Conservation (phyloP, 2,329 filamentous ascomycete genomes). For the Alternaria sp. region DNA sequence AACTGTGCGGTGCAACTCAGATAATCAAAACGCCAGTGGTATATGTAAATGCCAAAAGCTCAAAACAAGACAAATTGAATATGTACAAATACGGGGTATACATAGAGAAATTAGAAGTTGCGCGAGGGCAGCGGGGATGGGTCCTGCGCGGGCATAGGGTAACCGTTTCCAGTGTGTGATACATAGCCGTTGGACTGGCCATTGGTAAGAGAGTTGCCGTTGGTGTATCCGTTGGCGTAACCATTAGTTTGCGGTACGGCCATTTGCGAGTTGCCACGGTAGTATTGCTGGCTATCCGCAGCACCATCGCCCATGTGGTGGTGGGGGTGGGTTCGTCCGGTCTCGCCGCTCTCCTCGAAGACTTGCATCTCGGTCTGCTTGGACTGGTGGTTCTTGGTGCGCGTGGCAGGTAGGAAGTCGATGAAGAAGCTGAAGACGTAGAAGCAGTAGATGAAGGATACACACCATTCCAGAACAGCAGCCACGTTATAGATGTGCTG, state of each 20-base stretch:
- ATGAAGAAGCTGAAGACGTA: slow-evolving; percentile 87
- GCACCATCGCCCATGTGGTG: slow-evolving; percentile 29
- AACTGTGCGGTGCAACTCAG: not conserved
- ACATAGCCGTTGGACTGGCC: slow-evolving; percentile 11
- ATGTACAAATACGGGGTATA: slow-evolving; percentile 10
- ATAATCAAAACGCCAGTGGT: slow-evolving; percentile 7
- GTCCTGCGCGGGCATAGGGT: slow-evolving; percentile 25
- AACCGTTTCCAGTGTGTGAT: slow-evolving; percentile 19
- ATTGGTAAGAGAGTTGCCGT: slow-evolving; percentile 6
- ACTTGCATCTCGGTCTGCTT: slow-evolving; percentile 46
- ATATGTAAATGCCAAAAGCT: slow-evolving; percentile 9
- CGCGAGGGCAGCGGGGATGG: slow-evolving; percentile 29
- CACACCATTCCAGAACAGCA: slow-evolving; percentile 79
- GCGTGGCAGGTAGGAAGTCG: slow-evolving; percentile 81
- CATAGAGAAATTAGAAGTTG: slow-evolving; percentile 33
- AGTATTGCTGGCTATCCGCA: slow-evolving; percentile 35
- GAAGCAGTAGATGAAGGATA: slow-evolving; percentile 84
- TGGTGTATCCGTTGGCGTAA: slow-evolving; percentile 8
- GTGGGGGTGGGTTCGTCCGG: not conserved
- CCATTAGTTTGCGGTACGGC: slow-evolving; percentile 15
- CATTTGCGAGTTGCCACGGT: slow-evolving; percentile 26
- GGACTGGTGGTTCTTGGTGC: slow-evolving; percentile 59
- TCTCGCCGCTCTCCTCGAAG: slow-evolving; percentile 25
- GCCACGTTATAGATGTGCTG: slow-evolving; percentile 65
- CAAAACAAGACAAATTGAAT: not conserved